Conservation (phyloP, 2,329 filamentous ascomycete genomes). For the Hymenoscyphus fraxineus region DNA sequence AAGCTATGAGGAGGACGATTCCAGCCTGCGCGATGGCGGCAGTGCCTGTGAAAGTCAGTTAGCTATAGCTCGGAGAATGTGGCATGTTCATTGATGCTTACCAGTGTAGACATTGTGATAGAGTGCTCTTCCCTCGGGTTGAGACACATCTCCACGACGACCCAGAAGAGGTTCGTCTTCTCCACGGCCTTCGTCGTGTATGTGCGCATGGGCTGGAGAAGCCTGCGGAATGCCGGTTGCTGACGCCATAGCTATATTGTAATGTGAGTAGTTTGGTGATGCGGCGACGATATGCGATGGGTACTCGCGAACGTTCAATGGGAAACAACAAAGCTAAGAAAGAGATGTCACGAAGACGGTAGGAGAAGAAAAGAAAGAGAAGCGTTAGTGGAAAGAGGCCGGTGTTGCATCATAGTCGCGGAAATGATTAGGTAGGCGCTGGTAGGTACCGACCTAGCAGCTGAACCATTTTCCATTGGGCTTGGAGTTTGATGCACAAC, state of each 20-base stretch:
- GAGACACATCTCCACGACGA: constrained; percentile 67
- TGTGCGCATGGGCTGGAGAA: constrained; percentile 19
- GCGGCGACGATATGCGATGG: neutral
- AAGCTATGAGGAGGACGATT: constrained; percentile 66
- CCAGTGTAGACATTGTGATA: constrained; percentile 71
- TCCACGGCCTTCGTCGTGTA: constrained; percentile 31
- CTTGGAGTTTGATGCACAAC: constrained; percentile 1
- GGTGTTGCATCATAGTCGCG: neutral
- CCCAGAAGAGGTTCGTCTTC: constrained; percentile 72
- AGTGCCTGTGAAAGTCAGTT: constrained; percentile 57
- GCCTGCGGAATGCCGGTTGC: constrained; percentile 62
- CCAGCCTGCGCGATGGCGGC: constrained; percentile 77
- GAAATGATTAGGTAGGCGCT: neutral
- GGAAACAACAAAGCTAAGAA: neutral
- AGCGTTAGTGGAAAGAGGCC: neutral
- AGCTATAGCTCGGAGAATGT: neutral
- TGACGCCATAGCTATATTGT: constrained; percentile 55
- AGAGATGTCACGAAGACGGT: neutral
- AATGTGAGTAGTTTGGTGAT: neutral
- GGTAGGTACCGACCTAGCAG: neutral
- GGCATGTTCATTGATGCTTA: constrained; percentile 37
- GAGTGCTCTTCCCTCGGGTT: constrained; percentile 61
- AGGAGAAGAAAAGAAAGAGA: neutral
- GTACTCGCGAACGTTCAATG: neutral
- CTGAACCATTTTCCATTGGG: neutral